A percentile compares a stretch with the other conserved stretches of the same genome.
Evolutionary conservation across 2,329 filamentous ascomycete genomes (phyloP).

Genomic region (Aureobasidium sp.): DNA sequence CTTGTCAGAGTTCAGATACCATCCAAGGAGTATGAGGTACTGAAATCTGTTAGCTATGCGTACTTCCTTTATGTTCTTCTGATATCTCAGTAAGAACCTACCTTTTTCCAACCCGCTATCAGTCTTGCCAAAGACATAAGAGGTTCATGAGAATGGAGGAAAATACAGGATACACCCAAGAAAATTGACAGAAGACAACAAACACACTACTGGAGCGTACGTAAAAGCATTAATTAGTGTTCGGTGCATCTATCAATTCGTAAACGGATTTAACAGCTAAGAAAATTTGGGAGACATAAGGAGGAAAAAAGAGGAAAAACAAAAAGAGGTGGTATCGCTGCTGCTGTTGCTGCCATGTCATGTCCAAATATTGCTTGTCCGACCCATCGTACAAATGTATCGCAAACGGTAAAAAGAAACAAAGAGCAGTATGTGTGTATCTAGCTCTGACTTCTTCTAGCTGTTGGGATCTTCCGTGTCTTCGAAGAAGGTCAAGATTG

Average conservation of each 20-base stretch:
- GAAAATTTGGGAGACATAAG: background rate
- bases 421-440: background rate
- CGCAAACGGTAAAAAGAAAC: background rate
- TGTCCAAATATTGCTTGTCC: slow-evolving; percentile 3
- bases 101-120: background rate
- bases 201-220: background rate
- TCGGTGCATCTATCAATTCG: slow-evolving; percentile 7
- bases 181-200: background rate
- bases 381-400: slow-evolving; percentile 2
- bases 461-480: slow-evolving; percentile 42
- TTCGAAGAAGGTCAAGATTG: slow-evolving; percentile 87
- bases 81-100: background rate
- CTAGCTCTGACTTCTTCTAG: background rate
- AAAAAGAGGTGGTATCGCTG: slow-evolving; percentile 5
- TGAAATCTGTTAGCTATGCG: background rate
- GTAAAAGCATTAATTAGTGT: slow-evolving; percentile 11
- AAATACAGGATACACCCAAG: background rate
- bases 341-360: slow-evolving; percentile 1
- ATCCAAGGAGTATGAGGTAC: background rate
- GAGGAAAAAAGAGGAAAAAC: background rate
- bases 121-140: background rate
- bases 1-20: background rate
- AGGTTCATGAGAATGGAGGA: background rate
- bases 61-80: background rate
- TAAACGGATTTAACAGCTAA: background rate